A percentile compares a stretch with the other conserved stretches of the same genome.
These are phyloP conservation scores for Rhododendron kiyosumense DNA, from an alignment of 148 eudicot genomes.

Conservation along the genomic window DNA sequence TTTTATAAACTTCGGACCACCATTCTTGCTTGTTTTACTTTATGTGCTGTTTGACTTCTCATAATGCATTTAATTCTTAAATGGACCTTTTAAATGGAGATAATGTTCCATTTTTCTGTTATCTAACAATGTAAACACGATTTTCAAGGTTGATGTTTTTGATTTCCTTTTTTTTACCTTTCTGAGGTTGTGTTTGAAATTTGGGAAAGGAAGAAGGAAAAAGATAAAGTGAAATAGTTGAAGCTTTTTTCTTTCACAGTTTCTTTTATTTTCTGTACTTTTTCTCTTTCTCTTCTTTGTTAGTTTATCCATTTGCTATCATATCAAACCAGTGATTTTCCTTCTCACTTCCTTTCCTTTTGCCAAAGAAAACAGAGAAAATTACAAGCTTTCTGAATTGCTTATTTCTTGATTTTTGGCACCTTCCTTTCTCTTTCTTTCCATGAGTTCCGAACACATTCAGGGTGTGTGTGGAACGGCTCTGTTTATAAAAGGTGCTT, in stretches of 20 bases:
- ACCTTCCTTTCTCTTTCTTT: neutral
- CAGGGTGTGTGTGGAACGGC: neutral
- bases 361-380: neutral
- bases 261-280: neutral
- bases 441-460: neutral
- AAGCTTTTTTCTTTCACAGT: neutral
- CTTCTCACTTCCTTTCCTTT: neutral
- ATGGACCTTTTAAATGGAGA: neutral
- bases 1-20: neutral
- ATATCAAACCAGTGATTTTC: neutral
- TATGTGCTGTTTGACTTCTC: neutral
- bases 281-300: neutral
- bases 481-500: neutral
- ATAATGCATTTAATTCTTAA: neutral
- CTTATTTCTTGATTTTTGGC: neutral
- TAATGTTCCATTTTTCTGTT: neutral
- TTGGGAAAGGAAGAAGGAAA: neutral
- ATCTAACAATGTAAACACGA: neutral
- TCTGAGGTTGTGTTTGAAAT: neutral
- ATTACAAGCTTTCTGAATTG: neutral
- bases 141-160: neutral
- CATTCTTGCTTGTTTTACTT: constrained; percentile 1
- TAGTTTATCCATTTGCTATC: neutral
- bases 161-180: neutral
- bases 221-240: neutral